Base-by-base conservation (phyloP, 352 stramenopile species). In the Phytopythium montanum region DNA sequence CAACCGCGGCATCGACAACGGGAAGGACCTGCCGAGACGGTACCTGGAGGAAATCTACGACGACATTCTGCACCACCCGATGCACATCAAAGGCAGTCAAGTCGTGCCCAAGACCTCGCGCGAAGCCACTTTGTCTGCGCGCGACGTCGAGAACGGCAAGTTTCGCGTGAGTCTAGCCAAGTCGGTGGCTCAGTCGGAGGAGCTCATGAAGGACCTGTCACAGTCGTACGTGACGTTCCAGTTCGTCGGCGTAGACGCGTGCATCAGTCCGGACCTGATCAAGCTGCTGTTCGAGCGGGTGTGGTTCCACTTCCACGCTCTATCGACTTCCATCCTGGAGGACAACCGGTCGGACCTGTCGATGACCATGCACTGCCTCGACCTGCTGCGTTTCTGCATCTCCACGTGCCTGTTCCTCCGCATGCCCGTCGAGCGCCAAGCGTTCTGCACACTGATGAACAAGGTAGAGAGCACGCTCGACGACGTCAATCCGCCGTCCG, bases 11-110 rank as follows among this genome's bases (percentile, higher is more conserved):
- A 96, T 97, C 12, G 92, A 98, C 62, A 91, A 96, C 55, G 83
- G 82, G 6, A 91, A 89, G 29, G 90, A 98, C 53, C 75, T 99
- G 13, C 89, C 85, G 6, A 79, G 83, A 21, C 78, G 95, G 10
- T 98, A 98, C 53, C 76, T 99, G 19, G 88, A 94, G 54, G 74
- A 86, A 18, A 97, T 99, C 51, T 99, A 99, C 79, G 96, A 99
- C 53, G 94, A 93, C 54, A 98, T 99, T 60, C 81, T 90, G 19
- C 72, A 76, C 28, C 79, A 91, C 44, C 94, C 95, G 8, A 99
- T 99, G 73, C 80, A 95, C 29, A 90, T 98, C 57, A 92, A 92
- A 52, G 83, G 80, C 2, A 88, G 77, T 60, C 71, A 61, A 5
- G 68, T 86, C 33, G 66, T 95, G 13, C 68, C 69, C 1, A 68